Percentiles rank a stretch among this genome's conserved stretches.
These are phyloP conservation scores for Rhodotorula glutinis DNA, from an alignment of 1,284 basidiomycete genomes.

Conservation along the genomic window DNA sequence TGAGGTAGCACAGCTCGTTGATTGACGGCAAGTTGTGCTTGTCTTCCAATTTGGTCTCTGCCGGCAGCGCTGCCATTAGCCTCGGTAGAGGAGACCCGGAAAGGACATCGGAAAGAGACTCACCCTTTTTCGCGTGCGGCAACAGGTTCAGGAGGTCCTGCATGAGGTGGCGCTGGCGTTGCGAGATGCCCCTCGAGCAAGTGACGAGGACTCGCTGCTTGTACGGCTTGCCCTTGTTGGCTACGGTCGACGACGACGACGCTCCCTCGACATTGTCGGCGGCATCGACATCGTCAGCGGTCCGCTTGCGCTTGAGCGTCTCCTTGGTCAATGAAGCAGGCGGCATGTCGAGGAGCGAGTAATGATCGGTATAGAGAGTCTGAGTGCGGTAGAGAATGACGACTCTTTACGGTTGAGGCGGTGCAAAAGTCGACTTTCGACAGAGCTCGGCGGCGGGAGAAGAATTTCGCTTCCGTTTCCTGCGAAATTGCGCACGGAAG, in stretches of 20 bases:
- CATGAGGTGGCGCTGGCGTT: slow-evolving; percentile 97
- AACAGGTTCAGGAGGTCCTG: slow-evolving; percentile 85
- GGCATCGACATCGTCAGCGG: slow-evolving; percentile 10
- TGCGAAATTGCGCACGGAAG: no score
- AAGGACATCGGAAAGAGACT: no score
- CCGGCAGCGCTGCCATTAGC: background rate
- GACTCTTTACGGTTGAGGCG: background rate
- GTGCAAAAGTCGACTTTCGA: background rate
- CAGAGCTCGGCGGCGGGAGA: background rate
- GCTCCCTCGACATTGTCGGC: slow-evolving; percentile 5
- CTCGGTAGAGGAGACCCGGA: background rate
- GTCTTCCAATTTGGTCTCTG: slow-evolving; percentile 94
- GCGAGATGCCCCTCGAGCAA: slow-evolving; percentile 89
- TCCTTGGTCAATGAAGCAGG: slow-evolving; percentile 28
- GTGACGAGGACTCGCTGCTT: slow-evolving; percentile 76
- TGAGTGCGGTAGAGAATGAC: background rate
- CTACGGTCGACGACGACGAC: background rate
- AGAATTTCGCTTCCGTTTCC: no score
- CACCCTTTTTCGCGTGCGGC: slow-evolving; percentile 96
- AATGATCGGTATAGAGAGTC: no score
- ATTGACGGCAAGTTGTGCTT: slow-evolving; percentile 92
- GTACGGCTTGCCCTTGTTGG: slow-evolving; percentile 29
- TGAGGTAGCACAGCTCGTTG: slow-evolving; percentile 94
- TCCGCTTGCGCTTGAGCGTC: slow-evolving; percentile 37
- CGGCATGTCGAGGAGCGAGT: no score